Evolutionary conservation across 139 green algal species (phyloP).

Genomic region (Coelastrella sp.): DNA sequence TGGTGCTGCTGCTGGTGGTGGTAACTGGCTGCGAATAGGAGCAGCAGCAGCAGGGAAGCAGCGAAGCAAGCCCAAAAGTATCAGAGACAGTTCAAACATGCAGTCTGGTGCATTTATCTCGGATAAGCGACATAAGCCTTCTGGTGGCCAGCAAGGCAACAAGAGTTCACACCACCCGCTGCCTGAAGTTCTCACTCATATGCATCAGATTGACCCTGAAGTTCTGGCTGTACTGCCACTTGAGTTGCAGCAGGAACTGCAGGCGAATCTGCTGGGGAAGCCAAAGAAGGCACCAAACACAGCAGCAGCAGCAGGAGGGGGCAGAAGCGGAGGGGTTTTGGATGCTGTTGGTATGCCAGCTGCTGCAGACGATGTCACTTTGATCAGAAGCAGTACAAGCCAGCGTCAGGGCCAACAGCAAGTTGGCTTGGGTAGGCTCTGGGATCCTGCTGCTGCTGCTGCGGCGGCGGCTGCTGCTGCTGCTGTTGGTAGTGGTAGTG

Average conservation of each 20-base stretch:
- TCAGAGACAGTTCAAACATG: neutral
- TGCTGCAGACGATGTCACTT: too few relatives aligned
- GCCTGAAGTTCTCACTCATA: conserved; percentile 24
- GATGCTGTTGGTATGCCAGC: too few relatives aligned
- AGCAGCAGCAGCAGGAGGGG: conserved; percentile 23
- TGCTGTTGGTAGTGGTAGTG: neutral
- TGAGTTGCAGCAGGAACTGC: conserved; percentile 62
- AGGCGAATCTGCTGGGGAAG: conserved; percentile 4
- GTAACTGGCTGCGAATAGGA: neutral
- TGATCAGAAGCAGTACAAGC: too few relatives aligned
- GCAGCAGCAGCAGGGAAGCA: conserved; percentile 17
- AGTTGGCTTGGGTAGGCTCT: too few relatives aligned
- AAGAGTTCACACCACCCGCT: neutral
- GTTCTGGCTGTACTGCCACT: conserved; percentile 66
- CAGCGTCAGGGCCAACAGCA: too few relatives aligned
- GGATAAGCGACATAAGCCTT: neutral
- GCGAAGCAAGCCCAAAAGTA: neutral
- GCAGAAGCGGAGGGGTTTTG: too few relatives aligned
- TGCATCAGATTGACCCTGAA: conserved; percentile 60
- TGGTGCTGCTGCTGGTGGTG: conserved; percentile 10
- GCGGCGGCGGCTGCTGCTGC: neutral
- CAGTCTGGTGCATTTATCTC: neutral
- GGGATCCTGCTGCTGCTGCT: too few relatives aligned
- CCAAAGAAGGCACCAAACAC: neutral
- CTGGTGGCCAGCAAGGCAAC: neutral